Evolutionary conservation across 768 basidiomycete species (phyloP).

Genomic region (Scleroderma bovista): DNA sequence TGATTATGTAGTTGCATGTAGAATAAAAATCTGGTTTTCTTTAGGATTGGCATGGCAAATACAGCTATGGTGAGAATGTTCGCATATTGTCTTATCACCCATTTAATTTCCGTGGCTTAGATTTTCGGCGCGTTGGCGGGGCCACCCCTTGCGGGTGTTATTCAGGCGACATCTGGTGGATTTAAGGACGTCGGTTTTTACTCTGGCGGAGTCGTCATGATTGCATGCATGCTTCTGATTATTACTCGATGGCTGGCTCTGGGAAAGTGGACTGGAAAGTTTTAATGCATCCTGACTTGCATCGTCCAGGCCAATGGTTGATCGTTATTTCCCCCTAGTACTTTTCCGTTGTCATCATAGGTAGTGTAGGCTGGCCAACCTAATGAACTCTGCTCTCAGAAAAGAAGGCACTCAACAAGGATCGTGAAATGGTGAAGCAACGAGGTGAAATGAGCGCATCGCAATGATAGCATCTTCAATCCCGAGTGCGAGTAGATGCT

Average conservation of each 20-base stretch:
- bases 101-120: not conserved
- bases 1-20: not conserved
- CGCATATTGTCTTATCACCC: not conserved
- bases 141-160: constrained; percentile 3
- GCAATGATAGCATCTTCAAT: no score
- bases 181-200: constrained; percentile 4
- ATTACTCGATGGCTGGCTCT: constrained; percentile 3
- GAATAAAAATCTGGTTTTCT: not conserved
- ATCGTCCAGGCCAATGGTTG: no score
- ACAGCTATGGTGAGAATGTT: not conserved
- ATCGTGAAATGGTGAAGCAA: no score
- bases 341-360: not conserved
- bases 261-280: constrained; percentile 7
- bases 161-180: constrained; percentile 1
- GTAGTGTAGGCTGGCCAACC: no score
- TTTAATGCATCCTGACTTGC: not conserved
- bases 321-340: not conserved
- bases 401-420: no score
- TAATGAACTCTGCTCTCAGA: no score
- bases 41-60: constrained; percentile 5
- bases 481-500: no score
- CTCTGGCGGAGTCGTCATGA: constrained; percentile 1
- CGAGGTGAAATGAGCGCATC: no score
- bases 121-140: constrained; percentile 1
- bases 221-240: constrained; percentile 1